phyloP scores from a whole-genome alignment of 345 rosid species.

The Gossypium stocksii region DNA sequence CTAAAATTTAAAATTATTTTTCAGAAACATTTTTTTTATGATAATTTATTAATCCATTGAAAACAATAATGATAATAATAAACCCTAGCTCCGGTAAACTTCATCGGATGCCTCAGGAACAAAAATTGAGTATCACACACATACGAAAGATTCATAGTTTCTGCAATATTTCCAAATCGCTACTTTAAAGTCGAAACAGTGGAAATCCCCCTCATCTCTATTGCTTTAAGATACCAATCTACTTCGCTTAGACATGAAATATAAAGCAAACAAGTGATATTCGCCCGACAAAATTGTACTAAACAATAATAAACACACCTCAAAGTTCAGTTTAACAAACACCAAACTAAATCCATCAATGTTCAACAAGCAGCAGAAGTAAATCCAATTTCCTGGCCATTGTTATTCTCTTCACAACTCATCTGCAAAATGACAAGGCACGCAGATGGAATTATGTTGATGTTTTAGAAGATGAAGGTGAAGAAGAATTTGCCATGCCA shows the following conservation, averaged over 20 bases:
- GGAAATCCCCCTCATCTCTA: not conserved
- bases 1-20: too few species aligned
- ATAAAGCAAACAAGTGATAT: constrained; percentile 6
- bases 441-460: not conserved
- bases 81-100: too few species aligned
- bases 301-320: constrained; percentile 11
- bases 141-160: not conserved
- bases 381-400: constrained; percentile 18
- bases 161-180: not conserved
- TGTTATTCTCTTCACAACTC: constrained; percentile 14
- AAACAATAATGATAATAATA: too few species aligned
- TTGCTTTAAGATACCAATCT: not conserved
- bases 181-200: not conserved
- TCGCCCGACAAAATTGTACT: not conserved
- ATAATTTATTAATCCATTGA: too few species aligned
- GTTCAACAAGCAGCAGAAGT: constrained; percentile 12
- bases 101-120: not conserved
- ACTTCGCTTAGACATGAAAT: constrained; percentile 12
- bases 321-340: constrained; percentile 6
- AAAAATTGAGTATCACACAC: too few species aligned
- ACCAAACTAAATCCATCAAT: constrained; percentile 18
- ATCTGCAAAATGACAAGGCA: constrained; percentile 20
- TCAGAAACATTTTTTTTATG: too few species aligned
- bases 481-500: not conserved
- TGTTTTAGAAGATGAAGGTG: not conserved